A percentile compares a stretch with the other conserved stretches of the same genome.
phyloP scores from a whole-genome alignment of 2,329 filamentous ascomycete species.

The Emmonsia crescens region DNA sequence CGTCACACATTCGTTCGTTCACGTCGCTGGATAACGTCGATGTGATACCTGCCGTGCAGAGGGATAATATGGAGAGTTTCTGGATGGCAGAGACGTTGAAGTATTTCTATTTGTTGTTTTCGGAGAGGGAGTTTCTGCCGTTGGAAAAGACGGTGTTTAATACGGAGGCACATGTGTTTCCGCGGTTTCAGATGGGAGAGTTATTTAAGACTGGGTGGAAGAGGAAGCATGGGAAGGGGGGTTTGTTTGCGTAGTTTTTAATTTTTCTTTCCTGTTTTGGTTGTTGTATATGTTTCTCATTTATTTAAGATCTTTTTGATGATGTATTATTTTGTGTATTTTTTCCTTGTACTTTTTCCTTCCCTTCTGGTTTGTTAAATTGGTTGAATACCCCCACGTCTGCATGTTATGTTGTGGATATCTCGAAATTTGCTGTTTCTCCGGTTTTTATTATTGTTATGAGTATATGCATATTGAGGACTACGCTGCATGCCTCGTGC shows the following conservation, averaged over 20 bases:
- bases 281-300: too few species aligned
- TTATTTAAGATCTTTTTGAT: neutral
- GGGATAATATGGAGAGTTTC: conserved; percentile 98
- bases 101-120: conserved; percentile 94
- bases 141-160: conserved; percentile 86
- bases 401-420: neutral
- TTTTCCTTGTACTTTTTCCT: neutral
- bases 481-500: neutral
- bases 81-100: conserved; percentile 98
- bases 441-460: neutral
- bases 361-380: neutral
- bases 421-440: neutral
- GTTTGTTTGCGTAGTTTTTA: conserved; percentile 36
- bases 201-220: conserved; percentile 33
- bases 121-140: conserved; percentile 67
- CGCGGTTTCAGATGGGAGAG: conserved; percentile 64
- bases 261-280: neutral
- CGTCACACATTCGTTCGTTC: conserved; percentile 49
- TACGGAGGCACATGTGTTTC: conserved; percentile 87
- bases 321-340: neutral
- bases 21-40: conserved; percentile 70
- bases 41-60: conserved; percentile 53
- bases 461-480: neutral
- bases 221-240: conserved; percentile 18
- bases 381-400: neutral